Percentiles rank a stretch among this genome's conserved stretches.
Conservation (phyloP, 1,284 basidiomycete genomes). For the Pseudozyma sp. region DNA sequence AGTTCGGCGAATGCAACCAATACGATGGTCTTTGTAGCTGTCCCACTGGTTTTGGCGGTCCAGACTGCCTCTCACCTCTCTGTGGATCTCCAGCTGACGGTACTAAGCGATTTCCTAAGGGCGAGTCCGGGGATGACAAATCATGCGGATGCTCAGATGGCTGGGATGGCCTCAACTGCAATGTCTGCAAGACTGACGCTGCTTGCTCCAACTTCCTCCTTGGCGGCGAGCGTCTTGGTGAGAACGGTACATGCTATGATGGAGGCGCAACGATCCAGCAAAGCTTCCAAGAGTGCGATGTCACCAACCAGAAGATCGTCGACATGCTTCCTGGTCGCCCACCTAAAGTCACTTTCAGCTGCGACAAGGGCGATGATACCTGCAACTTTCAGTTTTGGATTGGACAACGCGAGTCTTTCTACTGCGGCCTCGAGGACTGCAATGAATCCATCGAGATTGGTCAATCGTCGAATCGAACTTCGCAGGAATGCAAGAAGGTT, state of each 20-base stretch:
- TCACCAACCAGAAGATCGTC: slow-evolving; percentile 88
- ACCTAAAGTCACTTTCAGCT: slow-evolving; percentile 90
- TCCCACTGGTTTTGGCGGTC: slow-evolving; percentile 88
- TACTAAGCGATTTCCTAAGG: slow-evolving; percentile 75
- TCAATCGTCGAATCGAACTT: slow-evolving; percentile 27
- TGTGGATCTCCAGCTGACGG: slow-evolving; percentile 93
- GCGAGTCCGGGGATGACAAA: slow-evolving; percentile 68
- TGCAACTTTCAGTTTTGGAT: slow-evolving; percentile 82
- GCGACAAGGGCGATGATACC: slow-evolving; percentile 43
- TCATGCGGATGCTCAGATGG: slow-evolving; percentile 90
- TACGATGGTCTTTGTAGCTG: slow-evolving; percentile 92
- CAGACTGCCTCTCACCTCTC: slow-evolving; percentile 80
- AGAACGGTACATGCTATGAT: slow-evolving; percentile 91
- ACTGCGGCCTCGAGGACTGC: slow-evolving; percentile 84
- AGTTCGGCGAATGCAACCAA: slow-evolving; percentile 82
- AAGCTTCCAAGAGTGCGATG: slow-evolving; percentile 97
- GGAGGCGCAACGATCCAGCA: slow-evolving; percentile 89
- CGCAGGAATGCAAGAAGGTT: slow-evolving; percentile 76
- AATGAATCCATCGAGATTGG: slow-evolving; percentile 69
- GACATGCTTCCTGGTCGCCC: slow-evolving; percentile 87
- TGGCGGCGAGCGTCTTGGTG: slow-evolving; percentile 62
- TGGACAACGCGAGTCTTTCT: slow-evolving; percentile 91
- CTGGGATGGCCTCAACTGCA: slow-evolving; percentile 93
- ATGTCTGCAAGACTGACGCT: slow-evolving; percentile 44
- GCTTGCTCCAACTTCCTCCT: slow-evolving; percentile 52